Conservation (phyloP, 352 stramenopile genomes). For the Phytophthora citrophthora region DNA sequence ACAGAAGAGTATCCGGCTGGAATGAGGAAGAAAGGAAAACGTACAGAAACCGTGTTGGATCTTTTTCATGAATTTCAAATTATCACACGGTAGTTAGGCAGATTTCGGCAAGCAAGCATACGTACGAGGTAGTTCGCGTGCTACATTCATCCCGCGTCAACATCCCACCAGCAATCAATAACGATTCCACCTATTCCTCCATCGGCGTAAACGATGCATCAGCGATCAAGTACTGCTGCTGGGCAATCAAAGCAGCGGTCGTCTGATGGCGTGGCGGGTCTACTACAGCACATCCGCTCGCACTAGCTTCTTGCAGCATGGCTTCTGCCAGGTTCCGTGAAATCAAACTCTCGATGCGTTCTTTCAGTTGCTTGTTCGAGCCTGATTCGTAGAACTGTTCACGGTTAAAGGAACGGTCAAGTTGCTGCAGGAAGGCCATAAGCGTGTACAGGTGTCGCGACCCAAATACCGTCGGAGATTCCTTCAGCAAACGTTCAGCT, state of each 20-base stretch:
- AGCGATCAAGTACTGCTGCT: slow-evolving; percentile 35
- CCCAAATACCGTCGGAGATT: slow-evolving; percentile 56
- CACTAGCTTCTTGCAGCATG: slow-evolving; percentile 51
- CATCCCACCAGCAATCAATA: not conserved
- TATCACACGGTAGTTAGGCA: not conserved
- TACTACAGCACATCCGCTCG: slow-evolving; percentile 11
- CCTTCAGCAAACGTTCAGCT: slow-evolving; percentile 56
- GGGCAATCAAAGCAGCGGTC: slow-evolving; percentile 11
- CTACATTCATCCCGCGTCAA: slow-evolving; percentile 30
- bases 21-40: too few species aligned
- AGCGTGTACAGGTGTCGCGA: slow-evolving; percentile 66
- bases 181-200: slow-evolving; percentile 44
- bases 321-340: slow-evolving; percentile 67
- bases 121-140: slow-evolving; percentile 41
- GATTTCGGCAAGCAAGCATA: slow-evolving; percentile 39
- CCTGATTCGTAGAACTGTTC: slow-evolving; percentile 48
- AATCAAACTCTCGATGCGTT: slow-evolving; percentile 56
- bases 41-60: too few species aligned
- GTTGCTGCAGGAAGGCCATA: slow-evolving; percentile 64
- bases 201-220: slow-evolving; percentile 44
- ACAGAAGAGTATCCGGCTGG: too few species aligned
- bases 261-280: slow-evolving; percentile 8
- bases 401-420: slow-evolving; percentile 74
- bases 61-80: too few species aligned
- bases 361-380: slow-evolving; percentile 57